Percentiles rank a stretch among this genome's conserved stretches.
Conservation (phyloP, 805 yeast species). For the Saccharomycopsis sp. region DNA sequence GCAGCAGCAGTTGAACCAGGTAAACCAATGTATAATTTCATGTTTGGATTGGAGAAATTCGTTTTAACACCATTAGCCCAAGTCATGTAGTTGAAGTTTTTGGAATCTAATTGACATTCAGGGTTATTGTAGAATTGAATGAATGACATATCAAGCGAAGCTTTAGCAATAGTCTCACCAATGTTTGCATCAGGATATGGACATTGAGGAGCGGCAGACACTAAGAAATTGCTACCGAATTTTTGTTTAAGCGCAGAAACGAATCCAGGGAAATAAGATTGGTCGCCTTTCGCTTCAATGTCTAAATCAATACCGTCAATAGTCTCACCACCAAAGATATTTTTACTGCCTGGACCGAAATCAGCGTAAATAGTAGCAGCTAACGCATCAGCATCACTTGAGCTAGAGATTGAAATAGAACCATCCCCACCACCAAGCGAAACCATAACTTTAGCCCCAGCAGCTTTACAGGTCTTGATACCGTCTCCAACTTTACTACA, state of each 20-base stretch:
- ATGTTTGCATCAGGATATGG: slow-evolving; percentile 71
- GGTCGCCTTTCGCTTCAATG: slow-evolving; percentile 55
- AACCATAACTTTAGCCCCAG: slow-evolving; percentile 69
- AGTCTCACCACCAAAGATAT: slow-evolving; percentile 46
- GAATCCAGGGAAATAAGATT: slow-evolving; percentile 63
- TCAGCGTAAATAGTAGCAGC: slow-evolving; percentile 6
- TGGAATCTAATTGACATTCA: slow-evolving; percentile 44
- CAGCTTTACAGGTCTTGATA: slow-evolving; percentile 64
- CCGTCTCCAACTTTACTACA: slow-evolving; percentile 45
- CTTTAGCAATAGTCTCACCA: slow-evolving; percentile 41
- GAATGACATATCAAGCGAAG: slow-evolving; percentile 53
- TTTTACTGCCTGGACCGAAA: slow-evolving; percentile 25
- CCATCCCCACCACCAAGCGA: slow-evolving; percentile 79
- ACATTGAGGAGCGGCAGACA: slow-evolving; percentile 91
- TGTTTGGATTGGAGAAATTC: slow-evolving; percentile 34
- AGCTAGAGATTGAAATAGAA: slow-evolving; percentile 1
- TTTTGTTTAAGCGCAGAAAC: slow-evolving; percentile 32
- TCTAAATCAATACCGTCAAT: slow-evolving; percentile 93
- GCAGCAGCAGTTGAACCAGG: slow-evolving; percentile 53
- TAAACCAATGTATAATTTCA: slow-evolving; percentile 53
- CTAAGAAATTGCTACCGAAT: slow-evolving; percentile 47
- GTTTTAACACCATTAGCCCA: slow-evolving; percentile 26
- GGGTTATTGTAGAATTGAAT: slow-evolving; percentile 59
- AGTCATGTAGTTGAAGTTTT: slow-evolving; percentile 40
- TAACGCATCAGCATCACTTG: slow-evolving; percentile 5